phyloP scores from a whole-genome alignment of 2,329 filamentous ascomycete species.

The Fusarium anthophilum region DNA sequence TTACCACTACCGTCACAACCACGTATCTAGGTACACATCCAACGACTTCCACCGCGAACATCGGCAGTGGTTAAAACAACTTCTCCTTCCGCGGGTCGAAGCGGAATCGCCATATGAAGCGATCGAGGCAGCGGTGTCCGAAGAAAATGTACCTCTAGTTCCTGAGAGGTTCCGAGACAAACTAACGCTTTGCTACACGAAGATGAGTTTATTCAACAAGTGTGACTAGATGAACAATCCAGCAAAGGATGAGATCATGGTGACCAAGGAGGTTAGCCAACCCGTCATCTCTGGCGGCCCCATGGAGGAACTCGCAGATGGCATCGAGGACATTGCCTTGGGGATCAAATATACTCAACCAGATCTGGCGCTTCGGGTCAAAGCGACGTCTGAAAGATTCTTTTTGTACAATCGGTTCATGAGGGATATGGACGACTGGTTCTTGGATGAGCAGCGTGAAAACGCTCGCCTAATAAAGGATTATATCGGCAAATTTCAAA shows the following conservation, averaged over 20 bases:
- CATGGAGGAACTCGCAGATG: background rate
- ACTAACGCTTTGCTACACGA: accelerated
- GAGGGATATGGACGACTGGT: background rate
- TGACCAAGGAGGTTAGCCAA: background rate
- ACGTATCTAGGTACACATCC: too few species aligned
- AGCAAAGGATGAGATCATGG: background rate
- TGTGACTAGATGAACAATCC: background rate
- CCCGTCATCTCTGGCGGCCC: background rate
- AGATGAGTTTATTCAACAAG: background rate
- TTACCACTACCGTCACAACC: accelerated
- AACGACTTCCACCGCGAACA: background rate
- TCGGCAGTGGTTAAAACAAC: background rate
- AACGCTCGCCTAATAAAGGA: background rate
- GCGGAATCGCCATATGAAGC: accelerated
- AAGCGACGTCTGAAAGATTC: background rate
- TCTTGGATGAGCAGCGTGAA: background rate
- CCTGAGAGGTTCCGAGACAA: background rate
- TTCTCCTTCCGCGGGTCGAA: background rate
- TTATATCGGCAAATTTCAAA: background rate
- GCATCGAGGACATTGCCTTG: background rate
- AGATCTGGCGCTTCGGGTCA: background rate
- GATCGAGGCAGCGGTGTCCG: background rate
- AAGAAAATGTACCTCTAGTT: background rate
- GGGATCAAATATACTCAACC: background rate
- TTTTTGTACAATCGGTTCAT: background rate